These are phyloP conservation scores for Brassica rapa DNA, from an alignment of 345 rosid species.

Conservation along the genomic window DNA sequence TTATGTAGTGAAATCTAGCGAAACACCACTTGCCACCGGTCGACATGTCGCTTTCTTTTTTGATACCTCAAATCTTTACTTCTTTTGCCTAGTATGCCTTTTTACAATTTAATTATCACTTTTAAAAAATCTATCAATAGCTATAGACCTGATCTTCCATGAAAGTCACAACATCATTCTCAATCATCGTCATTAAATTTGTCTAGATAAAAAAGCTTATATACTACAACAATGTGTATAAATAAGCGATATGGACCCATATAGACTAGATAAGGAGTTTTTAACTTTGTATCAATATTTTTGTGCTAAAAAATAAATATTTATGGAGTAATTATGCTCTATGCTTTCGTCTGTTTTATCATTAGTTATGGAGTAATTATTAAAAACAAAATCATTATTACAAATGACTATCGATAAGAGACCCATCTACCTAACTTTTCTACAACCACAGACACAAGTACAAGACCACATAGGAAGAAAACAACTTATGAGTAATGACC, in stretches of 20 bases:
- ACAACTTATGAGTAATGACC: neutral
- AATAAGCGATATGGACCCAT: neutral
- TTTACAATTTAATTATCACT: neutral
- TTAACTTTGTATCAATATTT: too few species aligned
- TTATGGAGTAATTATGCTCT: too few species aligned
- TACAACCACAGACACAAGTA: neutral
- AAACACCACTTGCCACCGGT: constrained; percentile 29
- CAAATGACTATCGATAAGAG: neutral
- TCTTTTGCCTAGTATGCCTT: neutral
- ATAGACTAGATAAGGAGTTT: too few species aligned
- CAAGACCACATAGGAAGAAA: neutral
- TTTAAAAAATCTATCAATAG: neutral
- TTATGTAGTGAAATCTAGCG: constrained; percentile 8
- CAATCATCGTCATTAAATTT: constrained; percentile 12
- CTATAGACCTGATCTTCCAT: constrained; percentile 11
- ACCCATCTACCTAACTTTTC: neutral
- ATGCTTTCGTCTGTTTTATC: neutral
- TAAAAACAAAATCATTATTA: neutral
- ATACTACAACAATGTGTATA: neutral
- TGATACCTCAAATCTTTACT: constrained; percentile 22
- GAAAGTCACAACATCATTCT: constrained; percentile 1
- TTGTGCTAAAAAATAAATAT: too few species aligned
- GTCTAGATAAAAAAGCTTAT: constrained; percentile 4
- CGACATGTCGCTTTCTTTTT: constrained; percentile 37
- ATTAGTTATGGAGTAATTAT: neutral